Evolutionary conservation across 495 filamentous ascomycete species (phyloP).

Genomic region (Neurospora pannonica): DNA sequence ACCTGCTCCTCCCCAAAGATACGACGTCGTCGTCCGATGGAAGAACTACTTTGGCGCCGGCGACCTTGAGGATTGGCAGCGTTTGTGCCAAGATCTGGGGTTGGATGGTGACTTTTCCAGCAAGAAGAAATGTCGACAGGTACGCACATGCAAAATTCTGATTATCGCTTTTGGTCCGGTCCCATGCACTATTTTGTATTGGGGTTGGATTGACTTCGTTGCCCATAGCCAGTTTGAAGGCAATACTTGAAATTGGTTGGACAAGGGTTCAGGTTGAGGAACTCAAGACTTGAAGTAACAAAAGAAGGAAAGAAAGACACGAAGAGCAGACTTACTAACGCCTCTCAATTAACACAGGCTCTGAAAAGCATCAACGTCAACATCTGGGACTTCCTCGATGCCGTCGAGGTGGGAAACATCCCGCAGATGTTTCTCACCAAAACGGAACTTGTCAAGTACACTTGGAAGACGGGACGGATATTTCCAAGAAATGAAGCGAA

Average conservation of each 20-base stretch:
- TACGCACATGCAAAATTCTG: constrained; percentile 1
- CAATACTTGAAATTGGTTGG: no score
- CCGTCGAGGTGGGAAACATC: constrained; percentile 2
- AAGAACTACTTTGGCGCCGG: constrained; percentile 21
- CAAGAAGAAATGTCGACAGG: constrained; percentile 29
- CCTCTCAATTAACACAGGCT: constrained; percentile 6
- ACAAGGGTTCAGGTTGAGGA: no score
- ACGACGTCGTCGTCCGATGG: constrained; percentile 12
- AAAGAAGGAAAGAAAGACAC: background rate
- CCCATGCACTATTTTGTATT: no score
- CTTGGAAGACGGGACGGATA: constrained; percentile 2
- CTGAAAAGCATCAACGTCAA: constrained; percentile 25
- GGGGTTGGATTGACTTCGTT: no score
- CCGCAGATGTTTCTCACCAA: constrained; percentile 12
- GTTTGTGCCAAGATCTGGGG: constrained; percentile 26
- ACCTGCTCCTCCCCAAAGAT: background rate
- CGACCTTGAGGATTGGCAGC: constrained; percentile 25
- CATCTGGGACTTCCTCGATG: constrained; percentile 28
- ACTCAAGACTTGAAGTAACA: background rate
- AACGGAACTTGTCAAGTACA: constrained; percentile 16
- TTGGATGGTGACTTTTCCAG: constrained; percentile 16
- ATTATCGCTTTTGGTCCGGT: no score
- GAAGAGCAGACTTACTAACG: background rate
- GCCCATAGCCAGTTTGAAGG: no score
- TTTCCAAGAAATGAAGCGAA: constrained; percentile 13